Evolutionary conservation across 176 grass and related monocot genomes (phyloP), one percentile per base, ranked within the genome.

Genomic region (Juncus effusus): DNA sequence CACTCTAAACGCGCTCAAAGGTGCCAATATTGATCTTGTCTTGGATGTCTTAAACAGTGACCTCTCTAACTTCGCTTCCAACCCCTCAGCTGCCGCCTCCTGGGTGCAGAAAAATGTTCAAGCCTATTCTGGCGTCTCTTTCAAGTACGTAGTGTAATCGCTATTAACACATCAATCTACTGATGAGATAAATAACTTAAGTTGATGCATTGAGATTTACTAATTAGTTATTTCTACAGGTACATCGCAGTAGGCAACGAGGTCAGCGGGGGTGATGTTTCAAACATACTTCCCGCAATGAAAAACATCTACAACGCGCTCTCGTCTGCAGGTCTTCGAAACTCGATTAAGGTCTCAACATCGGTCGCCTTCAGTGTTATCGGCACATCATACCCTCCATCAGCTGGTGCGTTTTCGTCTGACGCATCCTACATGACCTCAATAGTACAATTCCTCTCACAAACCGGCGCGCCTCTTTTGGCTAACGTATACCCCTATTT

Each of bases 401-500:
- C 90, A 16, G 73, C 79, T 0, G 90, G 89, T 36, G 51, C 82
- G 1, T 89, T 89, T 76, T n/a, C 36, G 38, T 12, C 65, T 15
- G 45, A 64, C 4, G 74, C 77, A 16, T 2, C 44, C 3, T 87
- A 89, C 77, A 40, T 95, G 54, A 73, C 59, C 38, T 69, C 79
- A n/a, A 70, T 95, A 70, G 79, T 86, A 2, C 8, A 2, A 9
- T 95, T 85, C 82, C 79, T 85, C 7, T 75, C 90, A 0, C 66
- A 38, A 36, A 81, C 82, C 40, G 52, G 77, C 8, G 19, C 90
- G 2, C 90, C 90, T 42, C 85, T 95, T 74, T 80, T 95, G 3
- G 67, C 88, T 51, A 95, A 89, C 78, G 84, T 83, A 74, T 95
- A 95, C 61, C 82, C 85, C 0, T 95, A 70, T 73, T 89, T 95